A percentile compares a stretch with the other conserved stretches of the same genome.
phyloP scores from a whole-genome alignment of 371 early-diverging fungal species.

The Neoconidiobolus thromboides region DNA sequence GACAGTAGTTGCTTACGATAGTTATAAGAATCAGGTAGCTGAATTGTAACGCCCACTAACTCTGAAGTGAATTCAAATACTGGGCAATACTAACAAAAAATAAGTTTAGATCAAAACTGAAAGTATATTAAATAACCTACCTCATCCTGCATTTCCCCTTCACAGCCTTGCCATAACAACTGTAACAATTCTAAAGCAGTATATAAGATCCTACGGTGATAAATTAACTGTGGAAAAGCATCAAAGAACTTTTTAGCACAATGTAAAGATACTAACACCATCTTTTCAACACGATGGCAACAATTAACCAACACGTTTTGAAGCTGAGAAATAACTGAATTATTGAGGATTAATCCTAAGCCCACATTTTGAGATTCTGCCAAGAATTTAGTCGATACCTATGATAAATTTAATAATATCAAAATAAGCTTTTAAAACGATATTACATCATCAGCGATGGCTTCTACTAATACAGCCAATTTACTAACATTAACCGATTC shows the following conservation, averaged over 20 bases:
- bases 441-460: slow-evolving; percentile 40
- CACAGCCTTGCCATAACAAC: slow-evolving; percentile 58
- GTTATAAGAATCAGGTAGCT: slow-evolving; percentile 50
- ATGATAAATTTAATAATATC: not conserved
- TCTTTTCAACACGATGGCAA: slow-evolving; percentile 44
- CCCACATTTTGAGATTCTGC: slow-evolving; percentile 28
- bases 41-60: slow-evolving; percentile 39
- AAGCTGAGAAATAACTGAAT: slow-evolving; percentile 28
- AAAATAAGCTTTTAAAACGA: not conserved
- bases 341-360: slow-evolving; percentile 22
- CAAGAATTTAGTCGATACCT: not conserved
- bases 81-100: slow-evolving; percentile 31
- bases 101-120: not conserved
- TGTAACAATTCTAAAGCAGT: slow-evolving; percentile 55
- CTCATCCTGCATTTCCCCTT: slow-evolving; percentile 59
- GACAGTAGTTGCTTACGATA: slow-evolving; percentile 50
- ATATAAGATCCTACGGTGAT: slow-evolving; percentile 36
- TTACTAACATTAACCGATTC: slow-evolving; percentile 54
- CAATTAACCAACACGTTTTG: slow-evolving; percentile 35
- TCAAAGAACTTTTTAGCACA: slow-evolving; percentile 27
- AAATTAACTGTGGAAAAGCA: slow-evolving; percentile 50
- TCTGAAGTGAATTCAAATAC: slow-evolving; percentile 46
- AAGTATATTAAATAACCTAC: slow-evolving; percentile 7
- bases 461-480: slow-evolving; percentile 46
- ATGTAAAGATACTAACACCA: slow-evolving; percentile 35